Percentiles rank a stretch among this genome's conserved stretches.
These are phyloP conservation scores for Nigrospora oryzae DNA, from an alignment of 2,329 filamentous ascomycete genomes.

Conservation along the genomic window DNA sequence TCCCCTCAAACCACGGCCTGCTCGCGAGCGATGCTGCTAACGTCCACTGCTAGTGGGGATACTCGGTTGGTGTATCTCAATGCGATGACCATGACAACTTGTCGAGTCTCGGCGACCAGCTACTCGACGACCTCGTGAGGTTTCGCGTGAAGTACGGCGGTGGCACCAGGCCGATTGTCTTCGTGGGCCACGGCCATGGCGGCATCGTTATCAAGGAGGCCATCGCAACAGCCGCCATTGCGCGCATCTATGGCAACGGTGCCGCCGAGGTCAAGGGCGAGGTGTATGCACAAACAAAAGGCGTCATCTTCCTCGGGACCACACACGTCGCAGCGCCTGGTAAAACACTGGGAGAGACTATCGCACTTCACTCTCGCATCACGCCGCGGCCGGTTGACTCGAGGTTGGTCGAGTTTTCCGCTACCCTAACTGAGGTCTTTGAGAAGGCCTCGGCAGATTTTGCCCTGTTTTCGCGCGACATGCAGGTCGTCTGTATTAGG, in stretches of 20 bases:
- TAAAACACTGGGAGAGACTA: background rate
- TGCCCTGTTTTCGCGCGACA: background rate
- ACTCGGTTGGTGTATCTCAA: background rate
- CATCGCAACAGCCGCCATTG: slow-evolving; percentile 1
- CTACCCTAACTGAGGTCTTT: background rate
- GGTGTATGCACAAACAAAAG: background rate
- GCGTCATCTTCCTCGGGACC: slow-evolving; percentile 4
- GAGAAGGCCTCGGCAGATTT: background rate
- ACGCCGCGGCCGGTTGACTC: background rate
- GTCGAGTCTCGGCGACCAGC: background rate
- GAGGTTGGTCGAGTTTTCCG: background rate
- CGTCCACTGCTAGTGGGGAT: background rate
- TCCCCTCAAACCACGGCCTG: background rate
- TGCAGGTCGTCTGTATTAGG: slow-evolving; percentile 2
- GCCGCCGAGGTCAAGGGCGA: background rate
- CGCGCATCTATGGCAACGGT: slow-evolving; percentile 1
- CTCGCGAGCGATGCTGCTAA: background rate
- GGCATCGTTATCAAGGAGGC: slow-evolving; percentile 4
- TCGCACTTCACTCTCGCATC: background rate
- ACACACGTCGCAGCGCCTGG: background rate
- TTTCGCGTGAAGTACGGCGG: background rate
- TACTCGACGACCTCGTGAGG: background rate
- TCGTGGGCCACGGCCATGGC: slow-evolving; percentile 3
- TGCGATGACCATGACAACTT: background rate
- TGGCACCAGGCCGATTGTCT: slow-evolving; percentile 1